Conservation (phyloP, 75 land plant genomes). For the Gnetum montanum region DNA sequence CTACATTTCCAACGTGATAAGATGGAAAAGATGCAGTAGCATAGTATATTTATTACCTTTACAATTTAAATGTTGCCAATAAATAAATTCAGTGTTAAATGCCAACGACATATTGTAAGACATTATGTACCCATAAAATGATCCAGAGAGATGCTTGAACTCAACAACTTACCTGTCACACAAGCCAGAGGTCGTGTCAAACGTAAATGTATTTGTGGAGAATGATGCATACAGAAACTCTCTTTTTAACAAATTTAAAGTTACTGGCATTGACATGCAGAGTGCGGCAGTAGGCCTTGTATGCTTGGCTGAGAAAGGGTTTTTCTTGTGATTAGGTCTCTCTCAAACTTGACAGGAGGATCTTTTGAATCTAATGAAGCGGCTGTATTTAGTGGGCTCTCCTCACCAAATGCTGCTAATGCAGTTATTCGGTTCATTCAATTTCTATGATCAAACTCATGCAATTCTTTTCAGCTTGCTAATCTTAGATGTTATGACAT, state of each 20-base stretch:
- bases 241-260: constrained; percentile 26
- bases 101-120: no score
- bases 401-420: constrained; percentile 39
- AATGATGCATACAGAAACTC: constrained; percentile 51
- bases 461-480: no score
- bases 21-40: no score
- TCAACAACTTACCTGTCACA: constrained; percentile 28
- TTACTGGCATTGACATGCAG: constrained; percentile 55
- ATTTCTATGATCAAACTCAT: neutral
- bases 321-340: constrained; percentile 46
- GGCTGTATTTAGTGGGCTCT: constrained; percentile 19
- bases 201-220: constrained; percentile 45
- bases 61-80: no score
- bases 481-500: no score
- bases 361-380: constrained; percentile 32
- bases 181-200: constrained; percentile 26
- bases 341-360: constrained; percentile 56
- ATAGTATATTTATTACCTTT: no score
- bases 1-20: no score
- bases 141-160: constrained; percentile 35
- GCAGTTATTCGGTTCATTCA: constrained; percentile 18
- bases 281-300: constrained; percentile 51
- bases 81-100: no score
- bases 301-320: constrained; percentile 20
- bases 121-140: no score